A percentile compares a stretch with the other conserved stretches of the same genome.
These are phyloP conservation scores for Didymella keratinophila DNA, from an alignment of 2,329 filamentous ascomycete genomes.

Conservation along the genomic window DNA sequence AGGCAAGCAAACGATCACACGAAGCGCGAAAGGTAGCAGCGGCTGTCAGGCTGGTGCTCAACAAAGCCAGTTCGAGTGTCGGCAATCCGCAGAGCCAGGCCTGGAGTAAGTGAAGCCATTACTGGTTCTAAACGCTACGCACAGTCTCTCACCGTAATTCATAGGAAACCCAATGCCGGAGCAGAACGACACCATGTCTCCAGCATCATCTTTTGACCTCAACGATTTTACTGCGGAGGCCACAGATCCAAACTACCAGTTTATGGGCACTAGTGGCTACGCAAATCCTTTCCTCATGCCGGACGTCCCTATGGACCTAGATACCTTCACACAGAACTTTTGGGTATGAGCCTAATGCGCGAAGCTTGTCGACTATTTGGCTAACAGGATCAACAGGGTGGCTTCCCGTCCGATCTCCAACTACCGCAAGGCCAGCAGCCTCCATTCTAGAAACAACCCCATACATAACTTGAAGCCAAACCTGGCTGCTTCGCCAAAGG, in stretches of 20 bases:
- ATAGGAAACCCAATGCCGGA: conserved; percentile 9
- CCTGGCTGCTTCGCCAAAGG: neutral
- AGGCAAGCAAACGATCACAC: conserved; percentile 37
- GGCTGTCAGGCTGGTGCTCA: conserved; percentile 39
- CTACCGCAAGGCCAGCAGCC: neutral
- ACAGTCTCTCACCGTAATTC: neutral
- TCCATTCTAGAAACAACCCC: neutral
- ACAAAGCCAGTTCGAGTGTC: conserved; percentile 26
- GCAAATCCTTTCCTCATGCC: conserved; percentile 27
- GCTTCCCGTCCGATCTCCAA: conserved; percentile 5
- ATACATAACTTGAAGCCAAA: neutral
- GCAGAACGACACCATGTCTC: conserved; percentile 14
- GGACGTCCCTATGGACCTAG: conserved; percentile 37
- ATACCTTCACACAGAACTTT: conserved; percentile 26
- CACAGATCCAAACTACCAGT: conserved; percentile 7
- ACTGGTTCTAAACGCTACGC: neutral
- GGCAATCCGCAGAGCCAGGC: neutral
- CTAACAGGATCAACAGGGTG: conserved; percentile 7
- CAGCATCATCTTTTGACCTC: conserved; percentile 29
- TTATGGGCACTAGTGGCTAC: conserved; percentile 17
- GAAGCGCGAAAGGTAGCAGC: conserved; percentile 43
- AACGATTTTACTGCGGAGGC: conserved; percentile 18
- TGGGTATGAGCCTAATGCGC: conserved; percentile 27
- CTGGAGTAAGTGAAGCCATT: conserved; percentile 17
- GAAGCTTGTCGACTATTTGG: neutral